A percentile compares a stretch with the other conserved stretches of the same genome.
Conservation (phyloP, 169 alveolate genomes). For the Plasmodium coatneyi region DNA sequence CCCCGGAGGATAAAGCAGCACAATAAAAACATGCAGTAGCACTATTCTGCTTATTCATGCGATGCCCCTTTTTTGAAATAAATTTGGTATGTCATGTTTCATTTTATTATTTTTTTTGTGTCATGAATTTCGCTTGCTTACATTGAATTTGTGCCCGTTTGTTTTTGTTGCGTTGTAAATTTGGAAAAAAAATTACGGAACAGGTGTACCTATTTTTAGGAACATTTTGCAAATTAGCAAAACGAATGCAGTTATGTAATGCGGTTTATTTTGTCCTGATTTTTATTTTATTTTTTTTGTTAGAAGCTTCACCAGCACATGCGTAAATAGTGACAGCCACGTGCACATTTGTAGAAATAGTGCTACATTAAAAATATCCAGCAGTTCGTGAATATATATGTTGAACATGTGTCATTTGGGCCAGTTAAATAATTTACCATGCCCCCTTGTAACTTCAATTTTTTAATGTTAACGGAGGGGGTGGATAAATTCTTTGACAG, state of each 20-base stretch:
- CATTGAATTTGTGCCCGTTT: not conserved
- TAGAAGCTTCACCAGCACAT: not conserved
- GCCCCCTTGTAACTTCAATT: not conserved
- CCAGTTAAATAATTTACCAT: not conserved
- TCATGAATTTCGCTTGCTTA: not conserved
- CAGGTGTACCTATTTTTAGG: not conserved
- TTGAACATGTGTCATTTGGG: not conserved
- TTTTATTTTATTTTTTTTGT: not conserved
- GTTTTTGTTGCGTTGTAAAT: not conserved
- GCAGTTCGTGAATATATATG: not conserved
- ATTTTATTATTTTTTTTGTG: not conserved
- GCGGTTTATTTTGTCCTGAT: not conserved
- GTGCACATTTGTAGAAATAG: not conserved
- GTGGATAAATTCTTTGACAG: not conserved
- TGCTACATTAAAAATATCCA: not conserved
- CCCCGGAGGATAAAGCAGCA: slow-evolving; percentile 32
- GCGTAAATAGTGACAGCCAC: not conserved
- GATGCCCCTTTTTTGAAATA: not conserved
- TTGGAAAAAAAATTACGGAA: not conserved
- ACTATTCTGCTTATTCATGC: not conserved
- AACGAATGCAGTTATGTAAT: not conserved
- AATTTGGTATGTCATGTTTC: not conserved
- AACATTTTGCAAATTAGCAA: not conserved
- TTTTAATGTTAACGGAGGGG: not conserved
- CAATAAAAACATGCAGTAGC: not conserved